Conservation (phyloP, 345 rosid species). For the Lepidium sativum region DNA sequence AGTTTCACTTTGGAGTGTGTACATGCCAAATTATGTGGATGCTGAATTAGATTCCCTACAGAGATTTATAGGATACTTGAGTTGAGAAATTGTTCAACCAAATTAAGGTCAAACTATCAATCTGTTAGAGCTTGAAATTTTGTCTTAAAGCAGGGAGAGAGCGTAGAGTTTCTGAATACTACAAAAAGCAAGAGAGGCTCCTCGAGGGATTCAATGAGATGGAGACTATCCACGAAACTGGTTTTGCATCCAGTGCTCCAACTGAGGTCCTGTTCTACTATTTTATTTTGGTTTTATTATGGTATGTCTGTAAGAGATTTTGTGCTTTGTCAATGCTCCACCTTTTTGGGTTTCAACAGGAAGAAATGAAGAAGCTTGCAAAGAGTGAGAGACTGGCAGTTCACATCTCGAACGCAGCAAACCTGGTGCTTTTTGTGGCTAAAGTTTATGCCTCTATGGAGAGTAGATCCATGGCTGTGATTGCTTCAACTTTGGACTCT, state of each 20-base stretch:
- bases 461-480: constrained; percentile 75
- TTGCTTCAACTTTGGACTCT: constrained; percentile 87
- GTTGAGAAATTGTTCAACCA: background rate
- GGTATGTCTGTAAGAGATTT: background rate
- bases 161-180: constrained; percentile 67
- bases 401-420: constrained; percentile 52
- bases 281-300: too few species aligned
- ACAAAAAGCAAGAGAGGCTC: constrained; percentile 74
- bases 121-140: background rate
- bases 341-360: constrained; percentile 29
- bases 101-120: background rate
- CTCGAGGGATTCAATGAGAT: constrained; percentile 72
- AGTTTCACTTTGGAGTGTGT: background rate
- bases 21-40: constrained; percentile 1
- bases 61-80: background rate
- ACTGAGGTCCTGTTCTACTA: constrained; percentile 39
- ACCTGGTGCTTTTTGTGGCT: constrained; percentile 60
- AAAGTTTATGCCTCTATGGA: constrained; percentile 66
- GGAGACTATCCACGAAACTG: constrained; percentile 61
- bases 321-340: background rate
- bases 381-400: constrained; percentile 61
- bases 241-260: constrained; percentile 44
- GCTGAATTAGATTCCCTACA: constrained; percentile 8
- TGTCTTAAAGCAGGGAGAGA: constrained; percentile 37
- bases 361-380: constrained; percentile 64